Conservation (phyloP, 495 filamentous ascomycete genomes). For the Penicillium herquei region DNA sequence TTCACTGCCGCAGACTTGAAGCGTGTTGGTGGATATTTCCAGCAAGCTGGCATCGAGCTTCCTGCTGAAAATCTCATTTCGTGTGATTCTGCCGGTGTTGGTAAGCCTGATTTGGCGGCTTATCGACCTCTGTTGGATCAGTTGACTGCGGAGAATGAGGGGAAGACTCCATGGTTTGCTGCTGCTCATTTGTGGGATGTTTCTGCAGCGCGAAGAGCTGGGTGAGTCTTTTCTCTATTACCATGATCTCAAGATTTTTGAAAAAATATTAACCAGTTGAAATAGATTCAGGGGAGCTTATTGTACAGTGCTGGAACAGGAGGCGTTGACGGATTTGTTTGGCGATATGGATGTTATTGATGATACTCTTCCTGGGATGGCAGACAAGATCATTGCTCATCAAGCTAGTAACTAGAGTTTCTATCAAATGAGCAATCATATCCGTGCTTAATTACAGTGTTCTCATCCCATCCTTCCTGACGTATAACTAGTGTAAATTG, state of each 20-base stretch:
- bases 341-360: constrained; percentile 41
- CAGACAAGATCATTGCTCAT: constrained; percentile 34
- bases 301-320: constrained; percentile 34
- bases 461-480: neutral
- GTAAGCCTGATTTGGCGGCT: constrained; percentile 31
- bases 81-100: constrained; percentile 30
- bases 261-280: neutral
- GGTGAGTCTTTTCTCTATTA: constrained; percentile 17
- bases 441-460: too few relatives aligned
- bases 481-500: neutral
- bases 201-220: constrained; percentile 30
- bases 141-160: constrained; percentile 20
- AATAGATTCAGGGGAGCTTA: constrained; percentile 37
- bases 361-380: constrained; percentile 37
- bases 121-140: constrained; percentile 26
- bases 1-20: constrained; percentile 39
- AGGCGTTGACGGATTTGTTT: constrained; percentile 34
- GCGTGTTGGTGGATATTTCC: constrained; percentile 38
- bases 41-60: constrained; percentile 31
- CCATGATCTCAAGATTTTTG: neutral
- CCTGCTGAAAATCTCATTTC: constrained; percentile 34
- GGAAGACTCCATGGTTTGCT: constrained; percentile 34
- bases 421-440: neutral
- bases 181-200: constrained; percentile 41
- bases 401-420: constrained; percentile 9